Conservation (phyloP, 805 yeast species). For the Metschnikowia peoriensis region DNA sequence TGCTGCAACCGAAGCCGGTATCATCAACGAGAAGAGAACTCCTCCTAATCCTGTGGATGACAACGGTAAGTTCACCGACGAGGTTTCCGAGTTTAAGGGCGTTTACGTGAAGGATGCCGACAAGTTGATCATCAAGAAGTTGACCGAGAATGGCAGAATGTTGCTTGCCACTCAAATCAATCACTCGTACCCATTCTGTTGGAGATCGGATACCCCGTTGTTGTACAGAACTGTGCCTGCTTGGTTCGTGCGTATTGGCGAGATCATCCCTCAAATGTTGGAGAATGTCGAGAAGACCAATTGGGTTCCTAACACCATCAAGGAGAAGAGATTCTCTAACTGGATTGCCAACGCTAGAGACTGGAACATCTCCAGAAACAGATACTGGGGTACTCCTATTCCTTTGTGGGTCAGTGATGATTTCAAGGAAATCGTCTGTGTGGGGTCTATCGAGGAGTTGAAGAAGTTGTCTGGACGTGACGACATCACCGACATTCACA, state of each 20-base stretch:
- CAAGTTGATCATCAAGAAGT: constrained; percentile 77
- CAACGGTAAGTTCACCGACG: constrained; percentile 76
- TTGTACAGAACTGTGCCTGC: constrained; percentile 96
- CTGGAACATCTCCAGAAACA: constrained; percentile 97
- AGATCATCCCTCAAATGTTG: constrained; percentile 85
- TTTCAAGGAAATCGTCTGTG: constrained; percentile 85
- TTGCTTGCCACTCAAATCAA: constrained; percentile 77
- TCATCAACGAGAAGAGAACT: constrained; percentile 61
- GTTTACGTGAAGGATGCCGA: constrained; percentile 95
- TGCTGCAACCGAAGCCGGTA: constrained; percentile 72
- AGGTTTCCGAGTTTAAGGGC: constrained; percentile 75
- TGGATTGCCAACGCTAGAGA: constrained; percentile 99
- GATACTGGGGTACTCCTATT: constrained; percentile 99
- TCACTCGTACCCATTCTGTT: constrained; percentile 99
- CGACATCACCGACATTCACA: constrained; percentile 86
- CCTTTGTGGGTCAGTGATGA: constrained; percentile 98
- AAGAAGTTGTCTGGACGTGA: constrained; percentile 77
- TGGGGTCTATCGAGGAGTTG: constrained; percentile 88
- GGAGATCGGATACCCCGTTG: constrained; percentile 99
- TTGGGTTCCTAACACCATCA: constrained; percentile 92
- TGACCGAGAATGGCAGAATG: constrained; percentile 75
- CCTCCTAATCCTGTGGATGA: constrained; percentile 98
- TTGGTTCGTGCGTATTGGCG: constrained; percentile 93
- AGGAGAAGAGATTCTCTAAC: constrained; percentile 93
- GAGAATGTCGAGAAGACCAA: constrained; percentile 78